Conservation (phyloP, 371 early-diverging fungal genomes). For the Mucor racemosus region DNA sequence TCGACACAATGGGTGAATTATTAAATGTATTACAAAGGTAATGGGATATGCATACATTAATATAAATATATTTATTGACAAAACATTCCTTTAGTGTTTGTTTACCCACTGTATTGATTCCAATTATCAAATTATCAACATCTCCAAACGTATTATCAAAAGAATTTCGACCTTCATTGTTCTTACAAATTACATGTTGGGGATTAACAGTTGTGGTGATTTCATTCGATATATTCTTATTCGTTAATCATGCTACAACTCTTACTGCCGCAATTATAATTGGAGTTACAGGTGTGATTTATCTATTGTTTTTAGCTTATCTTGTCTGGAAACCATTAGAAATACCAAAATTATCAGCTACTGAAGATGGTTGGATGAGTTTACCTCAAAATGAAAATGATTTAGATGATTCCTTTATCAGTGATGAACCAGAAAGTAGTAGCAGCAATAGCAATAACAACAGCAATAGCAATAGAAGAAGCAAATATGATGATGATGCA, state of each 20-base stretch:
- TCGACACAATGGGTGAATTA: slow-evolving; percentile 71
- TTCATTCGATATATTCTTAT: slow-evolving; percentile 54
- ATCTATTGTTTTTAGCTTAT: slow-evolving; percentile 29
- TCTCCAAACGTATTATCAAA: slow-evolving; percentile 45
- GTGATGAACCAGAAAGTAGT: not conserved
- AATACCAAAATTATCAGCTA: not conserved
- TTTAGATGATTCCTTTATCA: not conserved
- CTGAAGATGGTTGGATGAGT: slow-evolving; percentile 28
- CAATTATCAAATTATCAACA: slow-evolving; percentile 66
- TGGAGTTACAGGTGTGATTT: slow-evolving; percentile 16
- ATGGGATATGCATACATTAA: not conserved
- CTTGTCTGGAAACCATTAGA: slow-evolving; percentile 27
- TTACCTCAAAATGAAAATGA: slow-evolving; percentile 21
- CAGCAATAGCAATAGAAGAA: not conserved
- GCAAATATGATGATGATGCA: slow-evolving; percentile 9
- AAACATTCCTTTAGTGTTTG: slow-evolving; percentile 49
- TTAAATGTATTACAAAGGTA: slow-evolving; percentile 66
- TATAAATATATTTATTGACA: not conserved
- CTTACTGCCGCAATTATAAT: slow-evolving; percentile 18
- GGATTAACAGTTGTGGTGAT: slow-evolving; percentile 48
- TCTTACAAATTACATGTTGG: slow-evolving; percentile 32
- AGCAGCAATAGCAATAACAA: too few species aligned
- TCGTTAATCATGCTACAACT: slow-evolving; percentile 39
- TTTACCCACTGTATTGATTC: slow-evolving; percentile 74
- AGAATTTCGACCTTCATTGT: slow-evolving; percentile 47